Evolutionary conservation across 768 basidiomycete genomes (phyloP).

Genomic region (Tricholoma sp.): DNA sequence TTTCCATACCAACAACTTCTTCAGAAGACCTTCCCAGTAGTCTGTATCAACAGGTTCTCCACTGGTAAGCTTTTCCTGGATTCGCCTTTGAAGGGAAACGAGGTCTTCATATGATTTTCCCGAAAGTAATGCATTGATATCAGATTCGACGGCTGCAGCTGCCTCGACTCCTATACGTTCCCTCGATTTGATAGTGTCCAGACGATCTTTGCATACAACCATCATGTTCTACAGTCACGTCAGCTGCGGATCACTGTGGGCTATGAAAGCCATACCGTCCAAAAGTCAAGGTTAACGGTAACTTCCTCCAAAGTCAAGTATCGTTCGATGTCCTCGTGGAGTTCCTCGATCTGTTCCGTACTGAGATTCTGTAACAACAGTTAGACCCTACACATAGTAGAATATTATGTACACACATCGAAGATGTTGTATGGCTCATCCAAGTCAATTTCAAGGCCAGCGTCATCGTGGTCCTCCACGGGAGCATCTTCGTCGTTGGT

Average conservation of each 20-base stretch:
- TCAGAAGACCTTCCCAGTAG: conserved; percentile 93
- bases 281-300: conserved; percentile 90
- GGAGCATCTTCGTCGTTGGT: conserved; percentile 52
- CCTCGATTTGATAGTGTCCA: conserved; percentile 68
- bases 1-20: conserved; percentile 94
- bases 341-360: conserved; percentile 81
- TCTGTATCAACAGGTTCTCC: conserved; percentile 96
- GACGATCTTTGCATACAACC: conserved; percentile 88
- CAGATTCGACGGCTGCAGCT: conserved; percentile 76
- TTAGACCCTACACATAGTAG: conserved; percentile 8
- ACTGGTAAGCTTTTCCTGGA: conserved; percentile 83
- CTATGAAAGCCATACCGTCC: conserved; percentile 63
- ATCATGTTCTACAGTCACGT: conserved; percentile 75
- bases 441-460: conserved; percentile 93
- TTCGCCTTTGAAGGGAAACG: conserved; percentile 72
- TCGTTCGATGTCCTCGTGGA: conserved; percentile 91
- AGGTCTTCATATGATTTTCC: conserved; percentile 88
- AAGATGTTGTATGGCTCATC: conserved; percentile 99
- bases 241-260: background rate
- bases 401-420: conserved; percentile 55
- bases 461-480: conserved; percentile 60
- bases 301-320: conserved; percentile 84
- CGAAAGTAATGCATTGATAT: conserved; percentile 74
- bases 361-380: conserved; percentile 62
- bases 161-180: conserved; percentile 63